phyloP scores from a whole-genome alignment of 2,329 filamentous ascomycete species.

The Penicillium corylophilum region DNA sequence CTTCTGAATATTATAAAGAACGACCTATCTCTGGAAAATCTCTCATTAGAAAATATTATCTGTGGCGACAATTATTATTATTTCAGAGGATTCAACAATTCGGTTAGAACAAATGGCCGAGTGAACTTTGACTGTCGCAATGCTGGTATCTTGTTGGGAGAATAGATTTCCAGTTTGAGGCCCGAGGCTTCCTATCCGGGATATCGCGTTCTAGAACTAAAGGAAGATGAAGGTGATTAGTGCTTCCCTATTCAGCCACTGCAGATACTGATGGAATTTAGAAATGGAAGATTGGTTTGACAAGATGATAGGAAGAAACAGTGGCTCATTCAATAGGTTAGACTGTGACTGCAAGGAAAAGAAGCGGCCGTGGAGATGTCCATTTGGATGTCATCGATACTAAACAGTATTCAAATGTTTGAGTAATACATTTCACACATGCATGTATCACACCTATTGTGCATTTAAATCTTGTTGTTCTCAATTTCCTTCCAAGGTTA shows the following conservation, averaged over 20 bases:
- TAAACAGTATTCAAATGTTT: not conserved
- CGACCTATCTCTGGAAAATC: conserved; percentile 8
- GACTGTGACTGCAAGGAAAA: not conserved
- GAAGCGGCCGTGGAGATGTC: too few species aligned
- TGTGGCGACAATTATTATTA: conserved; percentile 8
- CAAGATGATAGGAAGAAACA: conserved; percentile 9
- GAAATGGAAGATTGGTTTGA: conserved; percentile 9
- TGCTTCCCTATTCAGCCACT: not conserved
- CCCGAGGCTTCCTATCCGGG: too few species aligned
- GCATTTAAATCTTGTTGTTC: too few species aligned
- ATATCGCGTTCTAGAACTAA: too few species aligned
- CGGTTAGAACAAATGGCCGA: not conserved
- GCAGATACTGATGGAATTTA: conserved; percentile 5
- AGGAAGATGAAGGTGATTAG: not conserved
- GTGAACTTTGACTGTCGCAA: too few species aligned
- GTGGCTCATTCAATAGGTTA: conserved; percentile 3
- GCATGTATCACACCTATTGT: too few species aligned
- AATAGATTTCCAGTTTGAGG: too few species aligned
- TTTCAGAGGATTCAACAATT: conserved; percentile 2
- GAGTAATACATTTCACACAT: too few species aligned
- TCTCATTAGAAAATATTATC: conserved; percentile 7
- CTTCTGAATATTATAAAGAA: conserved; percentile 1
- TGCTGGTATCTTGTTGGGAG: too few species aligned
- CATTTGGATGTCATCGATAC: conserved; percentile 3
- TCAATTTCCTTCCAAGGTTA: too few species aligned